Conservation (phyloP, 1,139 yeast genomes). For the Magnusiomyces suaveolens region DNA sequence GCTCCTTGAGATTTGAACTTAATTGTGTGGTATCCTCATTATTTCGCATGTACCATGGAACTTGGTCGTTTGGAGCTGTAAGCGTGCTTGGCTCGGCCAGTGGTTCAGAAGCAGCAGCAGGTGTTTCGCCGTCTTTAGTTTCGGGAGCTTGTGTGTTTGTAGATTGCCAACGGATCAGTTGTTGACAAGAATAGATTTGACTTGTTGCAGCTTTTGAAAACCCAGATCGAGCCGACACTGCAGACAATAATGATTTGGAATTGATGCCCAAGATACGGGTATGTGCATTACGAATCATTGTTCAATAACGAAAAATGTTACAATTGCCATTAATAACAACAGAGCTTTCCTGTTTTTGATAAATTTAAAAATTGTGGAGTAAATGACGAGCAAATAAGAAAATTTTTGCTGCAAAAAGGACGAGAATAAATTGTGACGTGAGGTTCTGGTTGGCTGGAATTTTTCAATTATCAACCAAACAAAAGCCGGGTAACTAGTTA, state of each 20-base stretch:
- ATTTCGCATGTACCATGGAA: slow-evolving; percentile 27
- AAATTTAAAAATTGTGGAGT: too few relatives aligned
- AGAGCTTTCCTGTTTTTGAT: too few relatives aligned
- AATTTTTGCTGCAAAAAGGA: not conserved
- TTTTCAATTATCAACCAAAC: not conserved
- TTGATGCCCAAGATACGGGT: not conserved
- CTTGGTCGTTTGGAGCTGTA: too few relatives aligned
- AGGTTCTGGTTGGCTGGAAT: not conserved
- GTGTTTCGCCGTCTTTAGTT: too few relatives aligned
- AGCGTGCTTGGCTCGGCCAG: too few relatives aligned
- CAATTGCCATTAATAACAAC: too few relatives aligned
- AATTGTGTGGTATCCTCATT: slow-evolving; percentile 18
- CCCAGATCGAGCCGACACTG: too few relatives aligned
- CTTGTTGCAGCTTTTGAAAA: not conserved
- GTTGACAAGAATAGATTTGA: not conserved
- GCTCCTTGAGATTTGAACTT: slow-evolving; percentile 18
- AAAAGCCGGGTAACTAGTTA: not conserved
- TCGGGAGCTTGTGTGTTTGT: too few relatives aligned
- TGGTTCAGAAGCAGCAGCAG: too few relatives aligned
- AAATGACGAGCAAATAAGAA: not conserved
- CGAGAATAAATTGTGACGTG: too few relatives aligned
- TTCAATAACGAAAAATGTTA: too few relatives aligned
- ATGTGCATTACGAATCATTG: not conserved
- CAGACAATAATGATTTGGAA: not conserved
- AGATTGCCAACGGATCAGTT: too few relatives aligned